Conservation (phyloP, 441 rosid species). For the Euphorbia celastroides region DNA sequence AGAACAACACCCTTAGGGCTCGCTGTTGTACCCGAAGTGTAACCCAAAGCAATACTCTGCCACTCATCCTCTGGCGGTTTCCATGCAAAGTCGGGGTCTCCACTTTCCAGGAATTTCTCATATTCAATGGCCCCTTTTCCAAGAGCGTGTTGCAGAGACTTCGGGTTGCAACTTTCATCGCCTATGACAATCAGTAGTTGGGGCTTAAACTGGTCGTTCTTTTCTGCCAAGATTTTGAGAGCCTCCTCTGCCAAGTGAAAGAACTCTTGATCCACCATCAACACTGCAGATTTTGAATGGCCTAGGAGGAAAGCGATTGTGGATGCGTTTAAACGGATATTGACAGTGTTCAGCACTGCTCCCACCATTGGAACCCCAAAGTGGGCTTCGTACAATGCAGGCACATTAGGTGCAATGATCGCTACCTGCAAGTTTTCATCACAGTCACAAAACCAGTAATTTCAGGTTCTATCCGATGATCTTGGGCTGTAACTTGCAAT, state of each 20-base stretch:
- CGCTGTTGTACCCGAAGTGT: conserved; percentile 93
- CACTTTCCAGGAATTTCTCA: conserved; percentile 56
- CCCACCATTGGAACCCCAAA: conserved; percentile 94
- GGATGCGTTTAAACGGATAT: conserved; percentile 67
- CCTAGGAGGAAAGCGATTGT: conserved; percentile 73
- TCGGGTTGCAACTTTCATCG: conserved; percentile 64
- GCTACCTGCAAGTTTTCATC: conserved; percentile 82
- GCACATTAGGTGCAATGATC: conserved; percentile 72
- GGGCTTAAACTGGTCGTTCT: conserved; percentile 37
- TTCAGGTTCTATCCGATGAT: too few species aligned
- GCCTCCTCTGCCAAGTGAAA: conserved; percentile 66
- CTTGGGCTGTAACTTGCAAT: too few species aligned
- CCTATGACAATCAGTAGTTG: conserved; percentile 67
- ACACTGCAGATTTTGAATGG: conserved; percentile 57
- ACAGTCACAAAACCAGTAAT: too few species aligned
- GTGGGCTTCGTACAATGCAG: conserved; percentile 80
- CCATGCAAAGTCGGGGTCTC: conserved; percentile 71
- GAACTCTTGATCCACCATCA: conserved; percentile 83
- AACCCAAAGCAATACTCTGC: conserved; percentile 82
- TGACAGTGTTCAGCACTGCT: conserved; percentile 68
- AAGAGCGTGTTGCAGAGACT: conserved; percentile 41
- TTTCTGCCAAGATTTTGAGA: conserved; percentile 47
- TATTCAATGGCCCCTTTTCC: conserved; percentile 69
- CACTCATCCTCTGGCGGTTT: conserved; percentile 80
- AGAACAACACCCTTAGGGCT: conserved; percentile 85